Base-by-base conservation (phyloP, 192 early-diverging fungal species). In the Podila verticillata region DNA sequence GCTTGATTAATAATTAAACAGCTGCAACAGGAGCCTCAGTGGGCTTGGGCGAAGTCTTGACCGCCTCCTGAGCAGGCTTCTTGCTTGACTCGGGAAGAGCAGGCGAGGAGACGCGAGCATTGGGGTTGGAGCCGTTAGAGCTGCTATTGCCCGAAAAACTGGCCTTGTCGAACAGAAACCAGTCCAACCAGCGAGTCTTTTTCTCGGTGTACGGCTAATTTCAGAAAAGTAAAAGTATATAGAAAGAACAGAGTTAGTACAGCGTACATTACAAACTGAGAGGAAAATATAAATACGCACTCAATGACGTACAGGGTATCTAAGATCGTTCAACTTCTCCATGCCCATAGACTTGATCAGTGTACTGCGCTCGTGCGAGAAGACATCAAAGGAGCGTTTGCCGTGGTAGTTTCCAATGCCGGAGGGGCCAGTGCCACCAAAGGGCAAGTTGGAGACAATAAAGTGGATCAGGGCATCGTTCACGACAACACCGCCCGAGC, bases 331-430 rank as follows among this genome's bases (percentile, higher is more conserved):
- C 32, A 78, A 48, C 30, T 78, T 78, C 28, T 78, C 75, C 75
- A 78, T 78, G 58, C 75, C 75, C 75, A 78, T 78, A 13, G 75
- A 66, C 64, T 78, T 78, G 75, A 78, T 66, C 68, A 94, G 63
- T 30, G 91, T 86, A 34, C 89, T 68, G 4, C 94, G 86, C 47
- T 90, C 85, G 73, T 96, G 94, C 17, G 95, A 91, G 83, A 96
- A 97, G 7, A 90, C 86, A 31, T 92, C 85, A 80, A 96, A 95
- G 6, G 94, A 92, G 64, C 85, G 72, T 59, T 87, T 85, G 65
- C 96, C 96, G 32, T 94, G 95, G 80, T 97, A 98, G 29, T 77
- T 86, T 61, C 97, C 97, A 39, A 95, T 89, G 4, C 97, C 97
- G 8, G 95, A 96, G 0, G 82, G 72, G 0, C 96, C 96, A 2